Base-by-base conservation (phyloP, 306 rosid genomes). In the Biancaea sappan region DNA sequence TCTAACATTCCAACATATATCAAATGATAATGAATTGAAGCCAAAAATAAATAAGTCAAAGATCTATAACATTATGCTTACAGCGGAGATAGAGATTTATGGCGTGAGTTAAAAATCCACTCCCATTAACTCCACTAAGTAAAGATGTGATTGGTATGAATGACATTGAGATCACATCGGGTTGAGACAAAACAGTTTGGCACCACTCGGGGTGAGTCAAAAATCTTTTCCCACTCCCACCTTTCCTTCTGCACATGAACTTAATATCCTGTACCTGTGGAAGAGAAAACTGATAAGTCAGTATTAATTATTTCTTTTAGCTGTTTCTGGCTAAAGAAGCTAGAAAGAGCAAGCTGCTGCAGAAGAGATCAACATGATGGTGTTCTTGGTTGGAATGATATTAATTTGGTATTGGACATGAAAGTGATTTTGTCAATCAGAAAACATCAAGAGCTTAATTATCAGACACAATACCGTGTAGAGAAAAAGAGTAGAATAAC, bases 71-170 rank as follows among this genome's bases (percentile, higher is more conserved):
- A 47, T 64, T 73, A 41, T 70, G 69, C 98, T 92, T 90, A 90
- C 98, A 92, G 3, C 98, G 87, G 69, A 92, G 91, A 80, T 90
- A 92, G 69, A 92, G 98, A 77, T 92, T 92, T 71, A 92, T 88
- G 60, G 94, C 98, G 74, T 92, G 98, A 66, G 86, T 90, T 82
- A 90, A 81, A 84, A 83, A 92, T 71, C 98, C 98, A 76, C 96
- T 92, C 75, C 98, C 98, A 53, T 90, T 84, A 68, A 92, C 77
- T 82, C 98, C 98, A 75, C 87, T 83, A 72, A 92, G 88, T 57
- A 92, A 87, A 13, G 98, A 92, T 22, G 94, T 82, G 59, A 92
- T 85, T 48, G 98, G 98, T 74, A 92, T 77, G 71, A 92, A 88
- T 72, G 96, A 90, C 92, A 90, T 90, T 43, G 98, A 82, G 83